Conservation (phyloP, 306 rosid genomes). For the Abrus precatorius region DNA sequence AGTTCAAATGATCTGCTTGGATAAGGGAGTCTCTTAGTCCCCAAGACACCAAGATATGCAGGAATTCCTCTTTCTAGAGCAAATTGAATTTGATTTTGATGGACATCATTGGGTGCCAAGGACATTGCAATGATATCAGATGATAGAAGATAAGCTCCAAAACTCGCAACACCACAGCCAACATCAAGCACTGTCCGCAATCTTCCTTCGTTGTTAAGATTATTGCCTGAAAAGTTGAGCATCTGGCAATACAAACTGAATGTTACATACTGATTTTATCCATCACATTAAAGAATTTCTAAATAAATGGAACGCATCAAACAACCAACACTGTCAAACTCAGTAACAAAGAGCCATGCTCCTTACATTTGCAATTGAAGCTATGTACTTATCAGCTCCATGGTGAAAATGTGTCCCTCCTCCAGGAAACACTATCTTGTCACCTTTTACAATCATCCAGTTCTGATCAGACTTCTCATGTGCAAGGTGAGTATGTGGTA, state of each 20-base stretch:
- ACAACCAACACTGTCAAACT: constrained; percentile 24
- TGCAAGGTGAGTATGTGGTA: constrained; percentile 60
- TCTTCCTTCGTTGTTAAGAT: constrained; percentile 55
- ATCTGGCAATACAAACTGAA: constrained; percentile 43
- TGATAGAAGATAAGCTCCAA: constrained; percentile 54
- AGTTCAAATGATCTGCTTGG: constrained; percentile 61
- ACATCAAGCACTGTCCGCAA: constrained; percentile 55
- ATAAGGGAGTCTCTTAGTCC: constrained; percentile 60
- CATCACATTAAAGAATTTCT: constrained; percentile 27
- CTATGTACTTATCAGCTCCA: constrained; percentile 60
- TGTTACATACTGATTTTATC: constrained; percentile 21
- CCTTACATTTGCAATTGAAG: constrained; percentile 57
- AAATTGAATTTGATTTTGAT: constrained; percentile 59
- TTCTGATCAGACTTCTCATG: constrained; percentile 60
- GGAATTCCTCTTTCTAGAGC: constrained; percentile 61
- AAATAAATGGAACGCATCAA: constrained; percentile 34
- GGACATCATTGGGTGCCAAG: constrained; percentile 61
- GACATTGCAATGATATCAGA: constrained; percentile 61
- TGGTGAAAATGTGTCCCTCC: constrained; percentile 58
- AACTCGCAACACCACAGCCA: constrained; percentile 59
- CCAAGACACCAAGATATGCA: constrained; percentile 59
- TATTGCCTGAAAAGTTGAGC: constrained; percentile 51
- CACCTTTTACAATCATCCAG: constrained; percentile 61
- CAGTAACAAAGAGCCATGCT: constrained; percentile 10
- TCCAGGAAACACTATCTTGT: constrained; percentile 56